Conservation (phyloP, 2,329 filamentous ascomycete genomes). For the Stenocarpella maydis region DNA sequence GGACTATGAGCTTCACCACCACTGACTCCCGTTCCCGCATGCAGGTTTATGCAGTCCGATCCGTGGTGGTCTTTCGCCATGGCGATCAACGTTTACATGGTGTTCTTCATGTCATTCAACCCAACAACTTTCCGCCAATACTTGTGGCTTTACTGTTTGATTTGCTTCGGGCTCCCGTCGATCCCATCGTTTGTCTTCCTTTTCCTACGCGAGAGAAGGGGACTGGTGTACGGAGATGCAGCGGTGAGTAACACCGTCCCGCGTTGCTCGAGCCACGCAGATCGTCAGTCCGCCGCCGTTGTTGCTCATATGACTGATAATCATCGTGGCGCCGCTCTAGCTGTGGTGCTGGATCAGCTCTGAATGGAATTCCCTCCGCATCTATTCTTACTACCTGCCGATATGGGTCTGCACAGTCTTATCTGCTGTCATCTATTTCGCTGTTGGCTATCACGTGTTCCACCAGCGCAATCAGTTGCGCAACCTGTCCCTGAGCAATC, state of each 20-base stretch:
- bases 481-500: conserved; percentile 61
- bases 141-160: conserved; percentile 73
- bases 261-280: not conserved
- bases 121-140: conserved; percentile 76
- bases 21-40: not conserved
- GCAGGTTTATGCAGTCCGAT: conserved; percentile 80
- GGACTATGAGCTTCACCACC: not conserved
- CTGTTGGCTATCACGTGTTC: conserved; percentile 68
- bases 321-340: conserved; percentile 43
- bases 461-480: conserved; percentile 63
- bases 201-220: conserved; percentile 55
- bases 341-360: conserved; percentile 70
- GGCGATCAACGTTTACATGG: conserved; percentile 82
- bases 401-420: conserved; percentile 67
- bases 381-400: conserved; percentile 68
- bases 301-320: not conserved
- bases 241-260: conserved; percentile 53
- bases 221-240: conserved; percentile 62
- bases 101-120: conserved; percentile 67
- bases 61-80: conserved; percentile 82
- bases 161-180: conserved; percentile 77
- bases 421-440: conserved; percentile 62
- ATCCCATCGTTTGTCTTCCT: conserved; percentile 73
- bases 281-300: not conserved
- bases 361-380: conserved; percentile 63